These are phyloP conservation scores for Alloteropsis semialata DNA, from an alignment of 176 grass and related monocot species.

Conservation along the genomic window DNA sequence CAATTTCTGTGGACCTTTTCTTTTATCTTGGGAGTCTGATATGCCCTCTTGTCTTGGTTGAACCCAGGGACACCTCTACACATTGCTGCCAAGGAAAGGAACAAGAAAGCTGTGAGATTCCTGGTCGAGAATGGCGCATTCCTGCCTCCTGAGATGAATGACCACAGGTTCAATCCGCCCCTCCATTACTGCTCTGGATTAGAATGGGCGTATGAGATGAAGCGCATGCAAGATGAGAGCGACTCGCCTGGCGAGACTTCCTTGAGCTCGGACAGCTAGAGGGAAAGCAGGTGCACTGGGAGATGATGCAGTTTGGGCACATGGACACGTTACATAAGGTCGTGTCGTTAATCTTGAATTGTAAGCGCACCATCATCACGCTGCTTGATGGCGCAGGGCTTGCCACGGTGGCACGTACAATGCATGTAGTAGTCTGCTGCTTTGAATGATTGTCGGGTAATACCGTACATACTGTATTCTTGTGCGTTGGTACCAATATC, in stretches of 20 bases:
- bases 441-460: background rate
- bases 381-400: background rate
- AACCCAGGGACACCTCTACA: constrained; percentile 89
- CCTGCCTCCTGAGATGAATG: constrained; percentile 87
- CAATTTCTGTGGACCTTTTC: background rate
- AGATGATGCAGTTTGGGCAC: background rate
- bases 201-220: constrained; percentile 97
- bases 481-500: background rate
- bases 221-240: constrained; percentile 55
- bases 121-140: constrained; percentile 92
- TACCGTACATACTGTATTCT: background rate
- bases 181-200: constrained; percentile 95
- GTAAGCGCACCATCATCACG: background rate
- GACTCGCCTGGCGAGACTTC: constrained; percentile 34
- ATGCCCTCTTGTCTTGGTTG: background rate
- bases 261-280: constrained; percentile 51
- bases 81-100: constrained; percentile 92
- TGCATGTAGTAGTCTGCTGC: background rate
- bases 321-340: background rate
- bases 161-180: constrained; percentile 93
- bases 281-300: background rate
- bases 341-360: background rate
- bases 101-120: constrained; percentile 81
- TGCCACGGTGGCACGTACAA: too few species aligned
- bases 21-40: background rate